Conservation (phyloP, 176 grass and related monocot genomes). For the Oryza coarctata region DNA sequence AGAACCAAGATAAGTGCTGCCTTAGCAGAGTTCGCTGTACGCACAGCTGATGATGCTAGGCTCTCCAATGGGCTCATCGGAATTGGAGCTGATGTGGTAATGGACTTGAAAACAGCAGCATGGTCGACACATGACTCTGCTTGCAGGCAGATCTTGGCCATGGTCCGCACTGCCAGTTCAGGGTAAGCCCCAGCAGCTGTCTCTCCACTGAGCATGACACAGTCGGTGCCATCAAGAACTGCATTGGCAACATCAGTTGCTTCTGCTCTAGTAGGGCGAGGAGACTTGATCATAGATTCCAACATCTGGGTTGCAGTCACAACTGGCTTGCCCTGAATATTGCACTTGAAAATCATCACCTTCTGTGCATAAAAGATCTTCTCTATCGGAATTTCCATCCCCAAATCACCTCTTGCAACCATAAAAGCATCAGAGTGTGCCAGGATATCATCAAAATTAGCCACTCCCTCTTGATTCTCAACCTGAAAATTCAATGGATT, state of each 20-base stretch:
- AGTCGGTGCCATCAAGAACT: conserved; percentile 78
- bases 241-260: conserved; percentile 82
- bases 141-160: conserved; percentile 76
- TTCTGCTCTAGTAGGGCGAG: conserved; percentile 75
- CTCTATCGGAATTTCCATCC: conserved; percentile 89
- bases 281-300: conserved; percentile 91
- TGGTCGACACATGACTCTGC: conserved; percentile 70
- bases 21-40: conserved; percentile 70
- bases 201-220: conserved; percentile 88
- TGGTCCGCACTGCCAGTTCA: conserved; percentile 75
- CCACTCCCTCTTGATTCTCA: conserved; percentile 87
- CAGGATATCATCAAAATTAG: conserved; percentile 85
- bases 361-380: conserved; percentile 89
- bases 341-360: conserved; percentile 93
- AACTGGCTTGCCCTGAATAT: conserved; percentile 75
- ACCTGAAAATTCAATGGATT: conserved; percentile 46
- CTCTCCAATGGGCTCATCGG: conserved; percentile 81
- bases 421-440: conserved; percentile 78
- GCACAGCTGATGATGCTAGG: conserved; percentile 82
- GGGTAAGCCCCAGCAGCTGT: conserved; percentile 85
- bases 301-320: conserved; percentile 91
- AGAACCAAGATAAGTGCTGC: conserved; percentile 66
- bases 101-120: conserved; percentile 60
- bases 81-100: conserved; percentile 57
- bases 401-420: conserved; percentile 87